Base-by-base conservation (phyloP, 2,329 filamentous ascomycete species). In the Aspergillus arachidicola region DNA sequence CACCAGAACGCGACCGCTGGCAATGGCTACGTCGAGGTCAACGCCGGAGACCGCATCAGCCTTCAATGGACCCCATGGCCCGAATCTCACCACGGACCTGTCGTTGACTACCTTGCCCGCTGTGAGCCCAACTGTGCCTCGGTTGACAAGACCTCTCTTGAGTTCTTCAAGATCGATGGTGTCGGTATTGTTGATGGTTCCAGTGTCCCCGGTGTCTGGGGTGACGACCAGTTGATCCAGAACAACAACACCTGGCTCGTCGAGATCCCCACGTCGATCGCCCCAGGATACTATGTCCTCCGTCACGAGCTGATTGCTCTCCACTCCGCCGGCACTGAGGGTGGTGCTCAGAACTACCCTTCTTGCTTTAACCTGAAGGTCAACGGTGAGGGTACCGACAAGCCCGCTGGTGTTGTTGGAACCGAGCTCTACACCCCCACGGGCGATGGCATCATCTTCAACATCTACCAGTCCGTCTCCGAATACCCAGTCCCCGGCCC, bases 61-160 rank as follows among this genome's bases (percentile, higher is more conserved):
- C 75, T 90, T 56, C 80, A 85, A 68, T 90, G 88, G 88, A 84
- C 81, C 63, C 80, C 80, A 19, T 90, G 88, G 88, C 87, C 87
- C 6, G 80, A 83, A 2, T 84, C 81, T 48, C 85, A 91, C 78
- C 81, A 86, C 62, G 86, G 86, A 1, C 87, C 87, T 6, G 82
- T 89, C 66, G 80, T 89, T 64, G 83, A 83, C 74, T 89, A 89
- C 78, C 78, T 89, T 6, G 87, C 87, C 55, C 80, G 80, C 61
- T 87, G 85, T 74, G 73, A 81, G 53, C 85, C 81, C 21, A 81
- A 85, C 69, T 88, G 84, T 70, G 78, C 81, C 30, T 73, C 75
- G 0, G 84, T 82, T 64, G 81, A 84, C 72, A 84, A 85, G 72
- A 77, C 73, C 1, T 70, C 76, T 4, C 80, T 88, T 28, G 73